Percentiles rank a stretch among this genome's conserved stretches.
These are phyloP conservation scores for Cornus suecica DNA, from an alignment of 148 eudicot species.

Conservation along the genomic window DNA sequence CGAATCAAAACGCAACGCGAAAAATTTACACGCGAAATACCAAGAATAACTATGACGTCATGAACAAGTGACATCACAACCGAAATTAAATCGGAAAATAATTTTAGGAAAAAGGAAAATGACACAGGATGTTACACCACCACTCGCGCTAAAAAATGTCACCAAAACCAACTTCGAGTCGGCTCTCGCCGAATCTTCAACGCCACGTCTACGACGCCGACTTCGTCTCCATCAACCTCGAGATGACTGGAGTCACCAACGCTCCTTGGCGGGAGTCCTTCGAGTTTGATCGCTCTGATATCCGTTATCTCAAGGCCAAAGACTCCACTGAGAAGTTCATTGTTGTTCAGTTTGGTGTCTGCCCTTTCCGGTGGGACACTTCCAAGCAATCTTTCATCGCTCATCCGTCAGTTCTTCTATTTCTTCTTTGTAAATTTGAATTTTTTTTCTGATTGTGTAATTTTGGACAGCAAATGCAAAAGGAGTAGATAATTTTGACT, in stretches of 20 bases:
- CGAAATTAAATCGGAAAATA: too few relatives aligned
- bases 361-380: slow-evolving; percentile 88
- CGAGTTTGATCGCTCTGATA: slow-evolving; percentile 65
- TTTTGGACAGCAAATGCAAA: too few relatives aligned
- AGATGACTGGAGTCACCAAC: slow-evolving; percentile 87
- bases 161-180: slow-evolving; percentile 72
- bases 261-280: slow-evolving; percentile 89
- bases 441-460: too few relatives aligned
- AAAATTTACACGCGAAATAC: too few relatives aligned
- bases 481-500: not conserved
- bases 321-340: slow-evolving; percentile 88
- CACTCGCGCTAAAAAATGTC: slow-evolving; percentile 70
- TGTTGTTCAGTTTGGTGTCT: slow-evolving; percentile 92
- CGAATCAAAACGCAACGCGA: too few relatives aligned
- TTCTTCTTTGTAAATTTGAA: not conserved
- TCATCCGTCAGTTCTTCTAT: slow-evolving; percentile 71
- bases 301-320: slow-evolving; percentile 71
- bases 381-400: slow-evolving; percentile 51
- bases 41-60: too few relatives aligned
- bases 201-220: slow-evolving; percentile 61
- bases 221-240: slow-evolving; percentile 81
- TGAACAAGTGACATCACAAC: too few relatives aligned
- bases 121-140: too few relatives aligned
- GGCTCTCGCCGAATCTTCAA: slow-evolving; percentile 50
- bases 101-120: too few relatives aligned